phyloP scores from a whole-genome alignment of 2,329 filamentous ascomycete genomes.

The Graphilbum fragrans region DNA sequence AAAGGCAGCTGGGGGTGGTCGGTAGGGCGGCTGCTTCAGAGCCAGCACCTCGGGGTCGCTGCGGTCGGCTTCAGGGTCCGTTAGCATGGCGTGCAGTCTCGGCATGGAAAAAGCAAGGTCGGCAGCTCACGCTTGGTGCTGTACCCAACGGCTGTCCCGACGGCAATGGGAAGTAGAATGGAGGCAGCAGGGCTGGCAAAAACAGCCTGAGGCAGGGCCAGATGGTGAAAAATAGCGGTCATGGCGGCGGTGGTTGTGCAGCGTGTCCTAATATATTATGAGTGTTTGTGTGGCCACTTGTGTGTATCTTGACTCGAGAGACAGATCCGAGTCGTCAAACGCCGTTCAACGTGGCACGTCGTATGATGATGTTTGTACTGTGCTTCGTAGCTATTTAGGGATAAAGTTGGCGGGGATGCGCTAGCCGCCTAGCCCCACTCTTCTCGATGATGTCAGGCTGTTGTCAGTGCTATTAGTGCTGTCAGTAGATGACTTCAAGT shows the following conservation, averaged over 20 bases:
- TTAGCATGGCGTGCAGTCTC: not conserved
- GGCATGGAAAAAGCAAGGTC: too few species aligned
- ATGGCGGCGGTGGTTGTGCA: not conserved
- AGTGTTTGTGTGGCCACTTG: too few species aligned
- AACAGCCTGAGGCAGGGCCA: constrained; percentile 60
- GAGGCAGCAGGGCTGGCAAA: constrained; percentile 63
- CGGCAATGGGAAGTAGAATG: constrained; percentile 61
- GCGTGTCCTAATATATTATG: too few species aligned
- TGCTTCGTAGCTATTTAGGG: too few species aligned
- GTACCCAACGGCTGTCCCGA: constrained; percentile 65
- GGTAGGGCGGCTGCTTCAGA: constrained; percentile 54
- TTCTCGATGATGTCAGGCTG: too few species aligned
- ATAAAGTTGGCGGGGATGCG: not conserved
- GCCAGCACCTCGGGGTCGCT: constrained; percentile 3
- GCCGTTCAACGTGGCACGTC: too few species aligned
- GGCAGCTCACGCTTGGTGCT: constrained; percentile 45
- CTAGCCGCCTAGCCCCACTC: too few species aligned
- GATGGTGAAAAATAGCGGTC: constrained; percentile 22
- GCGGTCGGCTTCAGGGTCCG: constrained; percentile 4
- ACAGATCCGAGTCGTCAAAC: too few species aligned
- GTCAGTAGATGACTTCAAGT: too few species aligned
- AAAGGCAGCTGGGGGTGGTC: constrained; percentile 49
- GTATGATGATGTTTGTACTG: too few species aligned
- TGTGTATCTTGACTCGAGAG: too few species aligned
- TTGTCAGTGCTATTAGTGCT: too few species aligned